These are phyloP conservation scores for Coemansia sp. DNA, from an alignment of 192 early-diverging fungal genomes.

Conservation along the genomic window DNA sequence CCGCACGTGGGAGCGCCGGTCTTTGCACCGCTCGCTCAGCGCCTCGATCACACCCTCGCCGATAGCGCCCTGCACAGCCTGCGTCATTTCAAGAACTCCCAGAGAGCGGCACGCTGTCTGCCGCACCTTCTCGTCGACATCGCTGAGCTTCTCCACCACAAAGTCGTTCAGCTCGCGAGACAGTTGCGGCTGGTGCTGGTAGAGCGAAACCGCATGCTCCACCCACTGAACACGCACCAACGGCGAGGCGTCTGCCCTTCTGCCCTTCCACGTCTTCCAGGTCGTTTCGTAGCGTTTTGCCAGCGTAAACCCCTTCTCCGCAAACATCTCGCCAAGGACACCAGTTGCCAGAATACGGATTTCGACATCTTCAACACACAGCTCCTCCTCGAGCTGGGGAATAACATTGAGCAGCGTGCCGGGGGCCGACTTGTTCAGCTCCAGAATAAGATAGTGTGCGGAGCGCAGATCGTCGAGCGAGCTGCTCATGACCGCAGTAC, in stretches of 20 bases:
- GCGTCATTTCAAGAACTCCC: constrained; percentile 65
- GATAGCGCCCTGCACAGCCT: constrained; percentile 56
- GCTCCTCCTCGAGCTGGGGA: constrained; percentile 91
- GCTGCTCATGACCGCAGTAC: constrained; percentile 43
- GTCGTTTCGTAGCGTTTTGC: constrained; percentile 73
- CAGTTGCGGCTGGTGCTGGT: constrained; percentile 71
- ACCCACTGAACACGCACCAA: constrained; percentile 76
- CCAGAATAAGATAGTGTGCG: constrained; percentile 78
- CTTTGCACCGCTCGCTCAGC: constrained; percentile 81
- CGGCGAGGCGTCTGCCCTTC: constrained; percentile 72
- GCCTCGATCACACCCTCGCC: constrained; percentile 60
- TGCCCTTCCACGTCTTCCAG: constrained; percentile 84
- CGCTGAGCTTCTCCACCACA: constrained; percentile 70
- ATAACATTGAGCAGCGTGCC: constrained; percentile 85
- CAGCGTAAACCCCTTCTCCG: constrained; percentile 69
- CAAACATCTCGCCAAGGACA: constrained; percentile 87
- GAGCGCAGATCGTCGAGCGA: constrained; percentile 58
- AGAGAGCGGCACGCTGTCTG: constrained; percentile 69
- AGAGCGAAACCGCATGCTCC: constrained; percentile 62
- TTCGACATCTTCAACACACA: constrained; percentile 74
- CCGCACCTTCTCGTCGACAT: constrained; percentile 94
- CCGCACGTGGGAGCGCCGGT: constrained; percentile 79
- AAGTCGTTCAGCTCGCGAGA: constrained; percentile 68
- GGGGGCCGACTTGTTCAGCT: constrained; percentile 75
- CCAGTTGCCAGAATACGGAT: constrained; percentile 77